Conservation (phyloP, 345 rosid genomes). For the Rhodomyrtus tomentosa region DNA sequence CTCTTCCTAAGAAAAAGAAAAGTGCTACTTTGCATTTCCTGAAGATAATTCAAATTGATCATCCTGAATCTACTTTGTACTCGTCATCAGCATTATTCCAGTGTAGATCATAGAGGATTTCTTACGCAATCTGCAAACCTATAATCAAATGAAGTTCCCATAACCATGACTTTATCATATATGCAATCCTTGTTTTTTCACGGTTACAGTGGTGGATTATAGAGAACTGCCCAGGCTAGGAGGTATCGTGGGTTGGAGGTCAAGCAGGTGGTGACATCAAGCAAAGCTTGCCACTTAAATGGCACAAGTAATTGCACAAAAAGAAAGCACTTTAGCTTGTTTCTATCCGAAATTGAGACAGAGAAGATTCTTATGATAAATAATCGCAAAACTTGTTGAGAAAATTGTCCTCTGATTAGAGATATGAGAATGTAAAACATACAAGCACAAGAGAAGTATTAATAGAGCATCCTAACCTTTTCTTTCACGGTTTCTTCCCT, state of each 20-base stretch:
- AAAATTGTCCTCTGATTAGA: neutral
- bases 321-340: neutral
- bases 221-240: neutral
- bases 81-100: neutral
- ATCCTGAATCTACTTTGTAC: neutral
- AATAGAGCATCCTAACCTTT: constrained; percentile 36
- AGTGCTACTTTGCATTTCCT: neutral
- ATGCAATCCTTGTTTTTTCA: neutral
- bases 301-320: neutral
- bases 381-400: neutral
- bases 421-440: neutral
- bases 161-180: neutral
- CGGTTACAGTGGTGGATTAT: neutral
- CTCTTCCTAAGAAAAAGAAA: neutral
- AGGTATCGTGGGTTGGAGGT: neutral
- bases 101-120: neutral
- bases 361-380: no score
- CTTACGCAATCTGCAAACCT: neutral
- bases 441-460: neutral
- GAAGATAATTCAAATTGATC: neutral
- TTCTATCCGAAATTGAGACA: neutral
- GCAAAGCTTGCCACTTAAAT: neutral
- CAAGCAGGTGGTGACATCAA: neutral
- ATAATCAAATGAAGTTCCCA: neutral
- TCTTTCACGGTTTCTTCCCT: constrained; percentile 45